Evolutionary conservation across 2,329 filamentous ascomycete genomes (phyloP), one percentile per base, ranked within the genome.

Genomic region (Fusarium cicatricum): DNA sequence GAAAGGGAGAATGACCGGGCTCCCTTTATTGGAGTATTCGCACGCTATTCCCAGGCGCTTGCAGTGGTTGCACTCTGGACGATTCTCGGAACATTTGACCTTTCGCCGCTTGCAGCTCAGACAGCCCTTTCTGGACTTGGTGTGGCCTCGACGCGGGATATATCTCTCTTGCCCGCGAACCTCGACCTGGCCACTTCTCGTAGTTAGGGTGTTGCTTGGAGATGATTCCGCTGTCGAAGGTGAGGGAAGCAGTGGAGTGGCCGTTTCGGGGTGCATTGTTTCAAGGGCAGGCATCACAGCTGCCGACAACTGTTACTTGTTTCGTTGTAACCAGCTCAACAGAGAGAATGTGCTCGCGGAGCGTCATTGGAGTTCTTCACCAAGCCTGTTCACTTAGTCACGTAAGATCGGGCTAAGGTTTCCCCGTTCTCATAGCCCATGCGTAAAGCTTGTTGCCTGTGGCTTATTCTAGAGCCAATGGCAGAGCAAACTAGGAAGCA

Each of bases 101-200:
- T 58, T 57, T 11, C 62, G 55, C 16, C 62, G 57, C 34, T 66
- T 66, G 48, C 64, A 66, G 45, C 58, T 64, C 28, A 64, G 42
- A 34, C 64, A 66, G 5, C 64, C 64, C 4, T 34, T 55, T 43
- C 59, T 54, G 1, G 64, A 64, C 19, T 66, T 66, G 1, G 49
- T 60, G 19, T 63, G 60, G 4, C 60, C 60, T 21, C 53, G 58
- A 4, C 60, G 37, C 0, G 60, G 60, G 4, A 55, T 52, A 16
- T n/a, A n/a, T n/a, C n/a, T n/a, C n/a, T n/a, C n/a, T n/a, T n/a
- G n/a, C n/a, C 58, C 48, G 19, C 50, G 50, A 8, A 42, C 10
- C 17, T 19, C 23, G 26, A 16, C 32, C 12, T 14, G 23, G 2
- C n/a, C 33, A 21, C 43, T 42, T 1, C 7, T 37, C 12, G 17